Percentiles rank a stretch among this genome's conserved stretches.
phyloP scores from a whole-genome alignment of 768 basidiomycete genomes.

The Saitozyma podzolica region DNA sequence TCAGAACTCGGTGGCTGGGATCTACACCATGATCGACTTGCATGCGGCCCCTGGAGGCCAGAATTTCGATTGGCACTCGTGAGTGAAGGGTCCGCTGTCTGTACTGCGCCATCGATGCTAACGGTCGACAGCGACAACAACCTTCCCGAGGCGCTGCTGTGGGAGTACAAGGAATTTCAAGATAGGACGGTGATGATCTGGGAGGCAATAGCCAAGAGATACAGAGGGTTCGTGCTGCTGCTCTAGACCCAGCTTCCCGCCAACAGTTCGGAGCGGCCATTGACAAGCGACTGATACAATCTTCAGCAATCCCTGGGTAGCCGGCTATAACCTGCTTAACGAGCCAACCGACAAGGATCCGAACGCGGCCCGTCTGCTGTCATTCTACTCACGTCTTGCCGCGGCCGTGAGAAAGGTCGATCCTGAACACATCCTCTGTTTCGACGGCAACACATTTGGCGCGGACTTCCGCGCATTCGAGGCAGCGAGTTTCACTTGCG shows the following conservation, averaged over 20 bases:
- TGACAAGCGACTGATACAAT: too few species aligned
- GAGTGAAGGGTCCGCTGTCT: too few species aligned
- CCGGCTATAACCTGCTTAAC: slow-evolving; percentile 81
- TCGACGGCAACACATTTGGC: slow-evolving; percentile 76
- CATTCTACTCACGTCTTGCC: slow-evolving; percentile 68
- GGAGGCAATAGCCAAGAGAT: slow-evolving; percentile 59
- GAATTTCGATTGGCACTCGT: slow-evolving; percentile 68
- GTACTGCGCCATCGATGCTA: too few species aligned
- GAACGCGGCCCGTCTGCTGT: slow-evolving; percentile 60
- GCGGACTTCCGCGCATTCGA: slow-evolving; percentile 50
- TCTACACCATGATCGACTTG: slow-evolving; percentile 73
- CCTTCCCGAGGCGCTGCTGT: not conserved
- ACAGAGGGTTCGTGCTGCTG: slow-evolving; percentile 54
- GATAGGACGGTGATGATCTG: slow-evolving; percentile 61
- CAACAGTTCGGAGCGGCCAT: too few species aligned
- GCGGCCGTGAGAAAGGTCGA: slow-evolving; percentile 71
- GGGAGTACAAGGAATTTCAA: too few species aligned
- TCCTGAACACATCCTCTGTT: slow-evolving; percentile 69
- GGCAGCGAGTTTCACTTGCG: slow-evolving; percentile 59
- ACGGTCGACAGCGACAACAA: not conserved
- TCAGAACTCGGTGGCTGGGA: slow-evolving; percentile 67
- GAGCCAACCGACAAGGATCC: slow-evolving; percentile 72
- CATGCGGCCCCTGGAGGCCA: slow-evolving; percentile 60
- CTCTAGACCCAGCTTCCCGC: not conserved
- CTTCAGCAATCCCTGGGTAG: slow-evolving; percentile 68